phyloP scores from a whole-genome alignment of 179 eudicot genomes.

The Beta macrorhiza region DNA sequence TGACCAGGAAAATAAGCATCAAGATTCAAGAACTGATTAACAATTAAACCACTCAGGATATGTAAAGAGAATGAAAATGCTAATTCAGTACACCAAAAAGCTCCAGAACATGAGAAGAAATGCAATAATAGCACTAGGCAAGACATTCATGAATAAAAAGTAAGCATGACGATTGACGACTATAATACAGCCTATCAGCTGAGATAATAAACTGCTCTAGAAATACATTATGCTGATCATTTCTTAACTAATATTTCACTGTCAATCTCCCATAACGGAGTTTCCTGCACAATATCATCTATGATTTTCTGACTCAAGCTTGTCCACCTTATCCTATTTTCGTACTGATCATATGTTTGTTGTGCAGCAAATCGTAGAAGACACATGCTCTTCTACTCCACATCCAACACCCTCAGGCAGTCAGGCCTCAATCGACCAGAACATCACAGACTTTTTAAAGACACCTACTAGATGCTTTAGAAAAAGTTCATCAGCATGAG shows the following conservation, averaged over 20 bases:
- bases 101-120: background rate
- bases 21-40: background rate
- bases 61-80: background rate
- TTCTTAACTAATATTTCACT: background rate
- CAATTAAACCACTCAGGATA: background rate
- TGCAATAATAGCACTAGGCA: background rate
- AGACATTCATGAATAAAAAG: background rate
- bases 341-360: background rate
- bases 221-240: background rate
- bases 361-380: background rate
- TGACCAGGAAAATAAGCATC: background rate
- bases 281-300: background rate
- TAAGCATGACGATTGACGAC: background rate
- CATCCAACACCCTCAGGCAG: background rate
- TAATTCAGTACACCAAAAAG: background rate
- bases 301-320: background rate
- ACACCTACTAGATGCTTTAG: background rate
- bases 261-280: background rate
- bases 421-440: background rate
- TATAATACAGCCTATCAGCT: background rate
- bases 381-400: background rate
- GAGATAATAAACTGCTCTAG: background rate
- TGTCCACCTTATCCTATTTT: background rate
- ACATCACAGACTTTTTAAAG: background rate
- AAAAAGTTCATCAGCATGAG: background rate